Percentiles rank a stretch among this genome's conserved stretches.
Conservation (phyloP, 306 rosid species). For the Dalbergia cultrata region DNA sequence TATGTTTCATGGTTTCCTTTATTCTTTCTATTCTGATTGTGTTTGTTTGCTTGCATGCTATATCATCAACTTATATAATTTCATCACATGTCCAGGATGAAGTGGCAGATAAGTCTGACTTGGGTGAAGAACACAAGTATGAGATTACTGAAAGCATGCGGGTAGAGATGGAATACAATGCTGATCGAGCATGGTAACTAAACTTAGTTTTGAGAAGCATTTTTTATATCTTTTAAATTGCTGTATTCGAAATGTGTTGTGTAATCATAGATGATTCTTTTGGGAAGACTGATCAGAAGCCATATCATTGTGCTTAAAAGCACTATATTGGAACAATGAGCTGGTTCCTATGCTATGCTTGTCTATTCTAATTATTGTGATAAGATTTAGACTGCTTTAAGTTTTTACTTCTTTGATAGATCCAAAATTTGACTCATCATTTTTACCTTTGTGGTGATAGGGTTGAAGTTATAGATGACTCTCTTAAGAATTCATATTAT, state of each 20-base stretch:
- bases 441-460: slow-evolving; percentile 31
- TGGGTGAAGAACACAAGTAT: slow-evolving; percentile 63
- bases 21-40: slow-evolving; percentile 15
- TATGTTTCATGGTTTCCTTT: not conserved
- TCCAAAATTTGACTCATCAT: slow-evolving; percentile 27
- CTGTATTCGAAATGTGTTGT: slow-evolving; percentile 2
- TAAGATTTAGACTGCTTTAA: not conserved
- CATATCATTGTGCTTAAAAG: slow-evolving; percentile 19
- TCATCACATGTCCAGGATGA: slow-evolving; percentile 63
- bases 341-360: slow-evolving; percentile 19
- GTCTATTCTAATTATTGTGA: not conserved
- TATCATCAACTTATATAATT: slow-evolving; percentile 31
- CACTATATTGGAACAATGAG: slow-evolving; percentile 19
- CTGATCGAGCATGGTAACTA: slow-evolving; percentile 96
- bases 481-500: slow-evolving; percentile 1
- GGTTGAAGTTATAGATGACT: slow-evolving; percentile 20
- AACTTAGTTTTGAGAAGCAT: slow-evolving; percentile 36
- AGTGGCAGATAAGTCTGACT: slow-evolving; percentile 55
- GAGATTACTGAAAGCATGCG: slow-evolving; percentile 98
- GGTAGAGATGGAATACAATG: slow-evolving; percentile 87
- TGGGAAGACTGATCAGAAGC: slow-evolving; percentile 8
- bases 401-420: slow-evolving; percentile 18
- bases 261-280: slow-evolving; percentile 20
- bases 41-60: slow-evolving; percentile 18
- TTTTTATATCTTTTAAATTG: slow-evolving; percentile 4